Conservation (phyloP, 768 basidiomycete species). For the Naganishia vishniacii region DNA sequence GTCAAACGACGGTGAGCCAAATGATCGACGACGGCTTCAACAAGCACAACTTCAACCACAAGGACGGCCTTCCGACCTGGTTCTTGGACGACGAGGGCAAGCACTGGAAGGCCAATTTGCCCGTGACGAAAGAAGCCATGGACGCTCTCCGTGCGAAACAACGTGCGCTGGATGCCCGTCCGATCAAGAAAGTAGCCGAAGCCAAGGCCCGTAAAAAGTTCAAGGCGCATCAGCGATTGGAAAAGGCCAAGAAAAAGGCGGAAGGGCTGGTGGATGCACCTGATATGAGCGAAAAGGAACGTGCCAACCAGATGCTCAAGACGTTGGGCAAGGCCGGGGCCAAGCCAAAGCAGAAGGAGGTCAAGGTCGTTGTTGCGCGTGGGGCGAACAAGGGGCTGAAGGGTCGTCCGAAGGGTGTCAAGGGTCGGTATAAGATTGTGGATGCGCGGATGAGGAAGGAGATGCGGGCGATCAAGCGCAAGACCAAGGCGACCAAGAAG, state of each 20-base stretch:
- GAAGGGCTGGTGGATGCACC: slow-evolving; percentile 71
- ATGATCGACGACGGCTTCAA: slow-evolving; percentile 94
- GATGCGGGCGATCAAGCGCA: slow-evolving; percentile 33
- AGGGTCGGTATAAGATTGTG: slow-evolving; percentile 91
- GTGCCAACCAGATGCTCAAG: slow-evolving; percentile 87
- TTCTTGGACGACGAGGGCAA: slow-evolving; percentile 95
- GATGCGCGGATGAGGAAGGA: slow-evolving; percentile 77
- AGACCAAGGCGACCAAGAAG: slow-evolving; percentile 32
- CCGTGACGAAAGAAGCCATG: slow-evolving; percentile 94
- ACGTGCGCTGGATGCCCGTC: slow-evolving; percentile 87
- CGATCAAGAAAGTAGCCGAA: slow-evolving; percentile 98
- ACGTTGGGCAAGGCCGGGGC: slow-evolving; percentile 58
- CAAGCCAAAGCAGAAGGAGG: slow-evolving; percentile 57
- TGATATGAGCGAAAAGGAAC: slow-evolving; percentile 91
- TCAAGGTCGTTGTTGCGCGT: slow-evolving; percentile 86
- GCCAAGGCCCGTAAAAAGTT: slow-evolving; percentile 96
- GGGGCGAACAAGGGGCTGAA: slow-evolving; percentile 82
- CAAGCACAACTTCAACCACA: slow-evolving; percentile 82
- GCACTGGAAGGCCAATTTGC: slow-evolving; percentile 86
- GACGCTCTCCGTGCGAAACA: slow-evolving; percentile 77
- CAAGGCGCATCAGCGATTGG: slow-evolving; percentile 73
- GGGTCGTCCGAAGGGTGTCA: slow-evolving; percentile 90
- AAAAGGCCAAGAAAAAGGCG: slow-evolving; percentile 92
- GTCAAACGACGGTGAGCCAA: slow-evolving; percentile 76
- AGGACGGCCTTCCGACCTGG: slow-evolving; percentile 89